Conservation (phyloP, 192 early-diverging fungal genomes). For the Coemansia sp. region DNA sequence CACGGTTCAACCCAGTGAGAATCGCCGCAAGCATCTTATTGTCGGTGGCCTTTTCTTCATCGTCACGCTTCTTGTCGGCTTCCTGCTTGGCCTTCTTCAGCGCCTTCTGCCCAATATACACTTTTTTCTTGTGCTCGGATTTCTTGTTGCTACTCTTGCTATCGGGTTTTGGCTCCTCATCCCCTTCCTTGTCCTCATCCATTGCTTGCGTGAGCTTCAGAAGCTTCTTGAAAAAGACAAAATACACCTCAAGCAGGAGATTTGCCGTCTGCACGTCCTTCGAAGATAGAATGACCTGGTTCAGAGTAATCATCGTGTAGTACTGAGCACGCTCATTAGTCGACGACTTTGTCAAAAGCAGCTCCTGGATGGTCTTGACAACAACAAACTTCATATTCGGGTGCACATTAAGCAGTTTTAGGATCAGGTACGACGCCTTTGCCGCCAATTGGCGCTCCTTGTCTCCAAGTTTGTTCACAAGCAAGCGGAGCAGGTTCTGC, state of each 20-base stretch:
- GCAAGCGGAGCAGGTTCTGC: constrained; percentile 86
- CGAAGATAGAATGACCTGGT: constrained; percentile 86
- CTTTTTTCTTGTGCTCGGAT: constrained; percentile 29
- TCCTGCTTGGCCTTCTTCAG: constrained; percentile 52
- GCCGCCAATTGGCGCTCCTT: constrained; percentile 83
- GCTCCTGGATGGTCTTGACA: constrained; percentile 82
- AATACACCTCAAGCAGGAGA: constrained; percentile 87
- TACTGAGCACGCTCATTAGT: constrained; percentile 82
- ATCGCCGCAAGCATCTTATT: constrained; percentile 87
- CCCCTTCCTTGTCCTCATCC: constrained; percentile 58
- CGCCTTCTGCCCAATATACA: constrained; percentile 50
- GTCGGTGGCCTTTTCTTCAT: constrained; percentile 52
- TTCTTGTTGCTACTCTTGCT: constrained; percentile 36
- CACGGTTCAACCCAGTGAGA: constrained; percentile 93
- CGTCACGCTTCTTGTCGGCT: constrained; percentile 49
- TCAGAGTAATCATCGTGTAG: constrained; percentile 88
- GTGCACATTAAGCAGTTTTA: constrained; percentile 69
- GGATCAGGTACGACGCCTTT: constrained; percentile 77
- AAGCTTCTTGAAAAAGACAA: constrained; percentile 84
- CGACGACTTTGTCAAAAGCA: constrained; percentile 72
- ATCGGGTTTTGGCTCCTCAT: constrained; percentile 44
- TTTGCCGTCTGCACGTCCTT: constrained; percentile 76
- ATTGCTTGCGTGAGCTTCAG: constrained; percentile 59
- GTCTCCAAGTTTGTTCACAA: constrained; percentile 97
- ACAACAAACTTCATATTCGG: constrained; percentile 92